Base-by-base conservation (phyloP, 208 protist genomes). In the Naegleria gruberi region DNA sequence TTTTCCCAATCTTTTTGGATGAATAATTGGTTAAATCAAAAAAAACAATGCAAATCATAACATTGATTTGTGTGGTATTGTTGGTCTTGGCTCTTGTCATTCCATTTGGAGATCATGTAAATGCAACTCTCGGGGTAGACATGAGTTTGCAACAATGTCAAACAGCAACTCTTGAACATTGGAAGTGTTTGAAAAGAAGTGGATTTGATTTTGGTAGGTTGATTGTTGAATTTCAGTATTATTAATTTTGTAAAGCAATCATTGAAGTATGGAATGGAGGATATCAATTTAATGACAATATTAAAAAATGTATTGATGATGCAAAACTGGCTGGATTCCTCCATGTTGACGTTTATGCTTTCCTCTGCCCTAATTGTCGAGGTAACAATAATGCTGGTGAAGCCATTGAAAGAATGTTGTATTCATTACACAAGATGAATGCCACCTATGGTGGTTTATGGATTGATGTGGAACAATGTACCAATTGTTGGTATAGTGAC, bases 251-350 rank as follows among this genome's bases (percentile, higher is more conserved):
- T 6, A 77, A 15, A 77, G 65, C 65, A 7, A 77, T 77, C 30
- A 77, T 77, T 77, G 65, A 77, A 83, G 77, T 34, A 44, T 83
- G 77, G 77, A 83, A 83, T 44, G 77, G 77, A 37, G 77, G 77
- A 15, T 83, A 83, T 83, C 77, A 83, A 83, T 83, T 44, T 23
- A 83, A 83, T 26, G 12, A 17, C 8, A 40, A 43, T 44, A 83
- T 83, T 41, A 2, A 44, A 44, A 10, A 41, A 30, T 83, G 77
- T 83, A 23, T 83, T 19, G 6, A 41, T 44, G 77, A 83, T 44
- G 77, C 77, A 8, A 15, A 37, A 26, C 12, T 8, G 5, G 77
- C 77, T 23, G 77, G 77, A 37, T 44, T 83, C 15, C 8, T 17
- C 17, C 26, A 83, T 43, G 77, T 83, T 43, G 77, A 83, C 44